Conservation (phyloP, 805 yeast genomes). For the Pichia insulana region DNA sequence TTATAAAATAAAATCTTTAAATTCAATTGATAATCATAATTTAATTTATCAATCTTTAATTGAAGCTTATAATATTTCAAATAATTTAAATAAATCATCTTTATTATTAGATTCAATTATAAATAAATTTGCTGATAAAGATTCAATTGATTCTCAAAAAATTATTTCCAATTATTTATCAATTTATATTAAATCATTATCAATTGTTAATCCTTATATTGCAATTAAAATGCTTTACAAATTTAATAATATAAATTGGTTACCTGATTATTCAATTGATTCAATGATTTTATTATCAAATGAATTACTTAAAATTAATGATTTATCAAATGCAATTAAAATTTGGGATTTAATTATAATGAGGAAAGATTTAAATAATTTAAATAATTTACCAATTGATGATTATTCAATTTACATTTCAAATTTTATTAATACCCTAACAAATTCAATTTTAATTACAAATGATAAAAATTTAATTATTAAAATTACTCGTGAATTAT, state of each 20-base stretch:
- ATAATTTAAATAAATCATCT: conserved; percentile 42
- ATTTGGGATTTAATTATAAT: conserved; percentile 27
- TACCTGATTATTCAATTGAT: conserved; percentile 28
- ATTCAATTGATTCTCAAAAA: conserved; percentile 6
- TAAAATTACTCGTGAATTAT: conserved; percentile 24
- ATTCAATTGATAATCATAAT: conserved; percentile 28
- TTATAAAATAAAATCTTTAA: background rate
- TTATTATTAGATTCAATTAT: conserved; percentile 49
- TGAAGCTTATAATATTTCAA: conserved; percentile 43
- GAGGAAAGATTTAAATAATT: conserved; percentile 26
- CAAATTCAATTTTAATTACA: conserved; percentile 15
- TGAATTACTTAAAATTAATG: conserved; percentile 16
- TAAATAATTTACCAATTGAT: conserved; percentile 8
- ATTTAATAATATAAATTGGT: conserved; percentile 24
- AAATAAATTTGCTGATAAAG: conserved; percentile 15
- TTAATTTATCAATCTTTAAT: conserved; percentile 43
- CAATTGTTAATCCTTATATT: conserved; percentile 18
- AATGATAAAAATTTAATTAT: conserved; percentile 19
- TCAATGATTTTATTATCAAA: conserved; percentile 21
- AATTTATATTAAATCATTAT: conserved; percentile 22
- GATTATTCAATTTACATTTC: conserved; percentile 13
- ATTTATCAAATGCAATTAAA: conserved; percentile 19
- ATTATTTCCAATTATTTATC: conserved; percentile 20
- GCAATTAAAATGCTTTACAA: conserved; percentile 21
- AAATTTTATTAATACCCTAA: conserved; percentile 17